A percentile compares a stretch with the other conserved stretches of the same genome.
Evolutionary conservation across 164 flowering plant species (phyloP).

Genomic region (Macadamia tetraphylla): DNA sequence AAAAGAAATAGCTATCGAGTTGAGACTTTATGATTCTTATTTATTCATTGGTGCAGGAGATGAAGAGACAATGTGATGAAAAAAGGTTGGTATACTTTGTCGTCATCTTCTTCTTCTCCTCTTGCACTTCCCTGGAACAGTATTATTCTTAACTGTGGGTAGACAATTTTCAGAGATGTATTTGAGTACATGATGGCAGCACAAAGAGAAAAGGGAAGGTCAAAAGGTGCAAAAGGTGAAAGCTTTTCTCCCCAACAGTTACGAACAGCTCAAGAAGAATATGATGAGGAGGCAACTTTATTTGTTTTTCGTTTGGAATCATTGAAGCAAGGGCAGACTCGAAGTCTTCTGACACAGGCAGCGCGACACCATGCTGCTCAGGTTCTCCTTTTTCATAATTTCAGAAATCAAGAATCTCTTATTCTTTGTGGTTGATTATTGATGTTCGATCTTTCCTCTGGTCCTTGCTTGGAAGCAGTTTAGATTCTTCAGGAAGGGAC

Average conservation of each 20-base stretch:
- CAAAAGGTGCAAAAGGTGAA: constrained; percentile 55
- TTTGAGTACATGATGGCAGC: constrained; percentile 56
- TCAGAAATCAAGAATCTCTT: not conserved
- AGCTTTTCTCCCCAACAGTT: constrained; percentile 46
- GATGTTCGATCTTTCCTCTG: constrained; percentile 2
- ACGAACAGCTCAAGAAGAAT: constrained; percentile 68
- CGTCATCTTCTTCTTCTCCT: not conserved
- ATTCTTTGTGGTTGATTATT: not conserved
- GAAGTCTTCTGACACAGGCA: constrained; percentile 92
- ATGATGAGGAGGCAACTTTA: constrained; percentile 73
- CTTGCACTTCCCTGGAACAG: constrained; percentile 7
- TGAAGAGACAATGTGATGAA: constrained; percentile 88
- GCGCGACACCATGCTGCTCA: constrained; percentile 96
- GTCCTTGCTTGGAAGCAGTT: constrained; percentile 44
- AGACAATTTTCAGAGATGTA: constrained; percentile 35
- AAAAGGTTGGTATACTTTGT: constrained; percentile 57
- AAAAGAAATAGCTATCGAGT: not conserved
- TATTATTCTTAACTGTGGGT: constrained; percentile 13
- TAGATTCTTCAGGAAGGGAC: constrained; percentile 68
- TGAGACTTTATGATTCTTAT: not conserved
- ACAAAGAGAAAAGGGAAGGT: constrained; percentile 57
- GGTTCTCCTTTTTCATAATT: constrained; percentile 33
- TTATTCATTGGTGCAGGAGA: constrained; percentile 55
- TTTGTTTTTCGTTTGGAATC: constrained; percentile 88
- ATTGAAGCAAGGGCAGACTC: constrained; percentile 80